Evolutionary conservation across 1,284 basidiomycete species (phyloP), one percentile per base, ranked within the genome.

Genomic region (Gomphus bonarii): DNA sequence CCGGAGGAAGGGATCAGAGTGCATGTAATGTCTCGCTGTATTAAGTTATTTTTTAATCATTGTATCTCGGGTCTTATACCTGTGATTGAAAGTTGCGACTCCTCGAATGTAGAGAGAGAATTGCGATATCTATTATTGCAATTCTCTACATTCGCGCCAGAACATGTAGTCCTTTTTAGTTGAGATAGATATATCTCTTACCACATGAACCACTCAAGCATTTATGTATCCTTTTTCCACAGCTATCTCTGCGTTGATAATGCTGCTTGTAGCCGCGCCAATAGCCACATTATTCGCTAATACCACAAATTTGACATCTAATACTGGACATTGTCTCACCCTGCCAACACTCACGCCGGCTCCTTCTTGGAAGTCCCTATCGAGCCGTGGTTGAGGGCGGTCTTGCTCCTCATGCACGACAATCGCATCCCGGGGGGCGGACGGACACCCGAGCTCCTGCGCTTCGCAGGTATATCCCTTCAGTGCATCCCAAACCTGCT

Each of bases 191-290:
- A n/a, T n/a, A n/a, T n/a, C 36, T 36, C 36, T 10, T 36, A 10
- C 16, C 18, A 12, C 20, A 16, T 36, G 48, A 28, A 14, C 35
- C 22, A 31, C 35, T 58, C 18, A 44, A 25, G 40, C 30, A 10
- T 51, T 57, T 54, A 81, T 71, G 55, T 86, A 73, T 11, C 90
- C 91, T 72, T 89, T 92, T 57, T 88, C 71, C 4, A 95, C 81
- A n/a, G 94, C 95, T 42, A 91, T 75, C 76, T 99, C 95, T 3
- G 95, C 97, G 69, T 99, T 99, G 69, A 99, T 95, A 69, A 99
- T 91, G 60, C 91, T 94, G 65, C 89, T 93, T 48, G 97, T 99
- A 52, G 97, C 95, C 10, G 95, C 95, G 7, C 97, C 95, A 63
- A 99, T 91, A 65, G 87, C 86, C 61, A 98, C 95, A 67, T 99